phyloP scores from a whole-genome alignment of 1,139 yeast genomes.

The Saccharomyces hybrid region DNA sequence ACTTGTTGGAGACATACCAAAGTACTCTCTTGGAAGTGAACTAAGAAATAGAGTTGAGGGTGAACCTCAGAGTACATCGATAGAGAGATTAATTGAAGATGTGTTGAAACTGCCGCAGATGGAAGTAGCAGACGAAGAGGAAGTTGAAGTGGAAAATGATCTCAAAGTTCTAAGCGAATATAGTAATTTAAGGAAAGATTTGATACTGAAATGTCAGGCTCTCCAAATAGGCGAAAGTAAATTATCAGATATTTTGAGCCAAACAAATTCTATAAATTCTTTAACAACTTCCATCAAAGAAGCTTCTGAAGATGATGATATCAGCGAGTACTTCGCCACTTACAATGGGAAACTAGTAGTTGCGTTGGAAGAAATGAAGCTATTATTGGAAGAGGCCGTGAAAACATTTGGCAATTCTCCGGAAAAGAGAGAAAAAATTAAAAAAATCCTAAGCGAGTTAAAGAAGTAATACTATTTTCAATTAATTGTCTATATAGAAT shows the following conservation, averaged over 20 bases:
- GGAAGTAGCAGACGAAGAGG: slow-evolving; percentile 5
- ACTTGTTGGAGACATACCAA: slow-evolving; percentile 21
- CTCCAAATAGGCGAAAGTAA: slow-evolving; percentile 11
- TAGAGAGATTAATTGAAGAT: slow-evolving; percentile 18
- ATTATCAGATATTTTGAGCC: slow-evolving; percentile 6
- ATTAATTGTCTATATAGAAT: slow-evolving; percentile 2
- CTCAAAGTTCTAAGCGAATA: slow-evolving; percentile 17
- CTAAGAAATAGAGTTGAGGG: slow-evolving; percentile 7
- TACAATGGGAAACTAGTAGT: slow-evolving; percentile 10
- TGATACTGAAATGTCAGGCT: slow-evolving; percentile 16
- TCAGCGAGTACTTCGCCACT: slow-evolving; percentile 11
- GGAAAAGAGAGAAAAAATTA: slow-evolving; percentile 4
- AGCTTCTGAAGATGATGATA: slow-evolving; percentile 4
- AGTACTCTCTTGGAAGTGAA: slow-evolving; percentile 16
- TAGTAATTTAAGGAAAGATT: slow-evolving; percentile 13
- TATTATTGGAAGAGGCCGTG: slow-evolving; percentile 14
- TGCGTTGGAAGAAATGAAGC: slow-evolving; percentile 15
- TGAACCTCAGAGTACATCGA: slow-evolving; percentile 8
- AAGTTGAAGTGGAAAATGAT: slow-evolving; percentile 2
- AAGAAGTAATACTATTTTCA: slow-evolving; percentile 1
- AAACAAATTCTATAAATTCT: slow-evolving; percentile 7
- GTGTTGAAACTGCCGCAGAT: slow-evolving; percentile 19
- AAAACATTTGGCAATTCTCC: slow-evolving; percentile 10
- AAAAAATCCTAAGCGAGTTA: not conserved
- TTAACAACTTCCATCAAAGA: slow-evolving; percentile 8